These are phyloP conservation scores for Suillus paluster DNA, from an alignment of 768 basidiomycete species.

Conservation along the genomic window DNA sequence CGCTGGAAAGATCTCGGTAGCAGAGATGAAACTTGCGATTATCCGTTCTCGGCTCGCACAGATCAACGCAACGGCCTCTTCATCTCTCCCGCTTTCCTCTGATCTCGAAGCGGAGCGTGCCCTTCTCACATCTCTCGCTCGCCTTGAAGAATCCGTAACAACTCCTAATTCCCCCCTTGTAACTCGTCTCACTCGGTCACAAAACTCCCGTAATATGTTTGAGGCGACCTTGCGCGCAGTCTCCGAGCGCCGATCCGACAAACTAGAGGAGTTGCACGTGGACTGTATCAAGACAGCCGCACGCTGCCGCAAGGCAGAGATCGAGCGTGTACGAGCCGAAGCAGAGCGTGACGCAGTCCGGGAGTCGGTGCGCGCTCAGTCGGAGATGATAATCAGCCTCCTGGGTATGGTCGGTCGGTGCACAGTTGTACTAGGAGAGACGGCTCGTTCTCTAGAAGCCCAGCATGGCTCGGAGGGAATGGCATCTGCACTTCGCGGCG, in stretches of 20 bases:
- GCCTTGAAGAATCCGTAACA: slow-evolving; percentile 70
- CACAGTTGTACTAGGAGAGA: slow-evolving; percentile 71
- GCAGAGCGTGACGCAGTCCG: slow-evolving; percentile 67
- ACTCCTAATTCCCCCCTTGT: slow-evolving; percentile 62
- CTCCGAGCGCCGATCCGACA: slow-evolving; percentile 78
- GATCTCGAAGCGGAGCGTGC: slow-evolving; percentile 77
- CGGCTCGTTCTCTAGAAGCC: slow-evolving; percentile 46
- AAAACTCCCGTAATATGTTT: slow-evolving; percentile 80
- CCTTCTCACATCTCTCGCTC: slow-evolving; percentile 67
- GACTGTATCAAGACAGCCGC: slow-evolving; percentile 78
- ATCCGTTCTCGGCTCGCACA: slow-evolving; percentile 67
- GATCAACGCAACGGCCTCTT: slow-evolving; percentile 48
- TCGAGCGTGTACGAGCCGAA: slow-evolving; percentile 70
- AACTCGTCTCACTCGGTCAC: slow-evolving; percentile 64
- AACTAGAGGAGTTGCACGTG: slow-evolving; percentile 69
- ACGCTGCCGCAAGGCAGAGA: slow-evolving; percentile 63
- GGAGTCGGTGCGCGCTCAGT: slow-evolving; percentile 66
- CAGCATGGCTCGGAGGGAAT: slow-evolving; percentile 46
- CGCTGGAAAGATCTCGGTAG: slow-evolving; percentile 69
- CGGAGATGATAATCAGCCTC: slow-evolving; percentile 68
- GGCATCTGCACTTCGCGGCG: slow-evolving; percentile 51
- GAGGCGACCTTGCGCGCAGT: slow-evolving; percentile 86
- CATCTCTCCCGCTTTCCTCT: slow-evolving; percentile 44
- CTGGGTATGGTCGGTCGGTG: slow-evolving; percentile 82
- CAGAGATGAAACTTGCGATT: slow-evolving; percentile 67